A percentile compares a stretch with the other conserved stretches of the same genome.
These are phyloP conservation scores for Hypoxylon perforatum DNA, from an alignment of 495 filamentous ascomycete genomes.

Conservation along the genomic window DNA sequence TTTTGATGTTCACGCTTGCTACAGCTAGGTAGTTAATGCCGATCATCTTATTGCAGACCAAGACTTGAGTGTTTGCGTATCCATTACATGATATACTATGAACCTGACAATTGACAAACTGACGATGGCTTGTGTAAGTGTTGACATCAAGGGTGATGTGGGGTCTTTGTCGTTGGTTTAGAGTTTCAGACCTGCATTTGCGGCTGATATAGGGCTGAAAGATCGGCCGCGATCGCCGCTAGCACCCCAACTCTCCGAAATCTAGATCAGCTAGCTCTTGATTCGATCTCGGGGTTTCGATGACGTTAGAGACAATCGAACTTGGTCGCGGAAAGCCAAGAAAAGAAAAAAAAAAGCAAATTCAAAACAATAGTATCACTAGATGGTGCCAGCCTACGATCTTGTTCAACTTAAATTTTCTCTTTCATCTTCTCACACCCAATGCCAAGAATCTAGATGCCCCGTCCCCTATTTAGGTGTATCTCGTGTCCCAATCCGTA, in stretches of 20 bases:
- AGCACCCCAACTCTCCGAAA: constrained; percentile 8
- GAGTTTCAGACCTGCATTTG: constrained; percentile 25
- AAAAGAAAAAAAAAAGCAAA: constrained; percentile 1
- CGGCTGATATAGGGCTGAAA: constrained; percentile 35
- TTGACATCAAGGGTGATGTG: no score
- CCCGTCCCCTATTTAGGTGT: background rate
- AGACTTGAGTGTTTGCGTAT: no score
- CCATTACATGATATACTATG: no score
- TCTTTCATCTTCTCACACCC: background rate
- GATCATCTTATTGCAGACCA: no score
- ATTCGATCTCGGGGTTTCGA: constrained; percentile 18
- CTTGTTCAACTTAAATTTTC: background rate
- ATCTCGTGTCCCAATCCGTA: background rate
- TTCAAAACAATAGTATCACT: constrained; percentile 1
- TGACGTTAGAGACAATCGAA: constrained; percentile 29
- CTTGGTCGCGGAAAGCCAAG: background rate
- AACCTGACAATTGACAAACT: no score
- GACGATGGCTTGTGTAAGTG: no score
- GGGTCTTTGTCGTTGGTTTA: constrained; percentile 28
- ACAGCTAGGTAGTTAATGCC: no score
- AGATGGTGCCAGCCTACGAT: background rate
- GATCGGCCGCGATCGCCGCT: background rate
- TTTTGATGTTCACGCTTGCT: no score
- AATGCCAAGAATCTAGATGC: background rate
- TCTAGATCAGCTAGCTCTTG: constrained; percentile 22